Percentiles rank a stretch among this genome's conserved stretches.
These are phyloP conservation scores for Populus pruinosa DNA, from an alignment of 345 rosid genomes.

Conservation along the genomic window DNA sequence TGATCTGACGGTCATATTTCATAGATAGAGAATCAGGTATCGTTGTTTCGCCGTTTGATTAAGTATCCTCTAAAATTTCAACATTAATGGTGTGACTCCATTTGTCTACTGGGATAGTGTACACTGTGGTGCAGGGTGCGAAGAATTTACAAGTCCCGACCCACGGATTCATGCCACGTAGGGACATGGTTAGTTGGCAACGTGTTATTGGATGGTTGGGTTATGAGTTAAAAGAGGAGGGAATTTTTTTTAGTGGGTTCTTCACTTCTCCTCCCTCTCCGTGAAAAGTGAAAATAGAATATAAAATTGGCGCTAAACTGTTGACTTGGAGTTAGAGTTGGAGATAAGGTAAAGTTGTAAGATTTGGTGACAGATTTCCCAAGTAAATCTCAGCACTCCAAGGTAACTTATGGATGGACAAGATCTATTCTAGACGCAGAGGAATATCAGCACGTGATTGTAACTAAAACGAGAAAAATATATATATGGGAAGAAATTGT, in stretches of 20 bases:
- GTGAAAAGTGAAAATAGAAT: conserved; percentile 10
- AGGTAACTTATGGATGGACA: neutral
- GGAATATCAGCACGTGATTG: neutral
- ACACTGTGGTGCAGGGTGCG: neutral
- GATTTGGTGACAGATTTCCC: neutral
- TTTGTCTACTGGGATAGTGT: neutral
- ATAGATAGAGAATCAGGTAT: conserved; percentile 26
- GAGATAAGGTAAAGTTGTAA: neutral
- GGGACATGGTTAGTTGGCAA: neutral
- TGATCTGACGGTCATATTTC: conserved; percentile 62
- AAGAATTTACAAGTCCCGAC: neutral
- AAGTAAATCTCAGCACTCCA: too few species aligned
- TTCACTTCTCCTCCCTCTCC: neutral
- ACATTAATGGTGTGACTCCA: neutral
- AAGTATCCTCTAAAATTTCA: neutral
- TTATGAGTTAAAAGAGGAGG: neutral
- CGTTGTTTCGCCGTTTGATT: conserved; percentile 46
- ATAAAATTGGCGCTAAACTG: conserved; percentile 34
- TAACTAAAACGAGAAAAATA: neutral
- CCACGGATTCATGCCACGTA: conserved; percentile 27
- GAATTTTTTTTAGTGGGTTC: neutral
- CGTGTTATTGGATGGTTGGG: neutral
- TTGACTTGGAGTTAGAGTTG: conserved; percentile 14
- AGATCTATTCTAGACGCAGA: neutral
- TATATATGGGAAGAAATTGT: neutral